These are phyloP conservation scores for Middelhovenomyces tepae DNA, from an alignment of 805 yeast genomes.

Conservation along the genomic window DNA sequence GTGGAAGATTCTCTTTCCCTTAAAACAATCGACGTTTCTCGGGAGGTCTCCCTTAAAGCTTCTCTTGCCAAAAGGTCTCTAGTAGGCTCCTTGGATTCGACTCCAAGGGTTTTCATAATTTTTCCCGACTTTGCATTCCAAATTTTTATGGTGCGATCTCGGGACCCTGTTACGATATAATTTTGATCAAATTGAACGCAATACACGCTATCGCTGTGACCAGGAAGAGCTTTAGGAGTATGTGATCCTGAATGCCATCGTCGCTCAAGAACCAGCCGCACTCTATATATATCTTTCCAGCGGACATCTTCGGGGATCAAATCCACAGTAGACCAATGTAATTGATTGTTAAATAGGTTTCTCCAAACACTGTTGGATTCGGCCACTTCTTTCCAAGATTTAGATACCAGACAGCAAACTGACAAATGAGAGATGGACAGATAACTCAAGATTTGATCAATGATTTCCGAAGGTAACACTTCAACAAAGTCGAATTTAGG, in stretches of 20 bases:
- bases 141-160: conserved; percentile 27
- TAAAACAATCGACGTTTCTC: too few species aligned
- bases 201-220: conserved; percentile 79
- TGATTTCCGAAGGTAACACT: conserved; percentile 15
- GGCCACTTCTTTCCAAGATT: conserved; percentile 15
- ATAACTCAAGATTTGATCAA: conserved; percentile 12
- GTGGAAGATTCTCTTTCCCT: neutral
- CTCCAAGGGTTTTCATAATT: conserved; percentile 15
- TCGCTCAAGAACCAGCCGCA: conserved; percentile 19
- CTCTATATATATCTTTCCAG: conserved; percentile 20
- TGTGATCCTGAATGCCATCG: conserved; percentile 23
- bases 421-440: conserved; percentile 14
- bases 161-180: conserved; percentile 71
- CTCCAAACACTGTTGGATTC: conserved; percentile 18
- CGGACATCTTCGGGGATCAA: conserved; percentile 11
- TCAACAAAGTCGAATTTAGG: conserved; percentile 12
- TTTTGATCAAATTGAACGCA: conserved; percentile 69
- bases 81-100: neutral
- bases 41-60: too few species aligned
- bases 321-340: conserved; percentile 14
- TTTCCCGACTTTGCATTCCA: conserved; percentile 25
- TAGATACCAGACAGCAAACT: conserved; percentile 16
- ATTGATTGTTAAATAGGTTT: conserved; percentile 8
- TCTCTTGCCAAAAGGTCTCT: too few species aligned
- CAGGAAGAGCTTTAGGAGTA: conserved; percentile 27